Evolutionary conservation across 768 basidiomycete genomes (phyloP), one percentile per base, ranked within the genome.

Genomic region (Leccinellum rugosiceps): DNA sequence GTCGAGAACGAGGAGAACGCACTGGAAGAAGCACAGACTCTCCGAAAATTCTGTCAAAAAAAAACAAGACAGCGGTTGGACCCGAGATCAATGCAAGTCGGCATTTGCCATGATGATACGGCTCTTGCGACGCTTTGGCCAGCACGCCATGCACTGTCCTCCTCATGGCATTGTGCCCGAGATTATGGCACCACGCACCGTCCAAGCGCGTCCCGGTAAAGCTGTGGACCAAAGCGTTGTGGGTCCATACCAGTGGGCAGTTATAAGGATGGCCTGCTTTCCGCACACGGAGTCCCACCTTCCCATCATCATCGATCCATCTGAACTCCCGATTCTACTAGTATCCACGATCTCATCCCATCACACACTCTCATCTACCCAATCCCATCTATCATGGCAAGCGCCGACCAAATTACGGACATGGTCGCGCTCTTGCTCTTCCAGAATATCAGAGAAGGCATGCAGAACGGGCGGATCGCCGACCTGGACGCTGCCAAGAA

Each of bases 21-120:
- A 35, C 34, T 35, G 34, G 35, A 35, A 35, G 35, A 35, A 17
- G 4, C 17, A 17, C 30, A 9, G 30, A 28, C 28, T 6, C 28
- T 3, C 25, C 25, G 25, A 25, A 31, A 31, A 11, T 31, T 31
- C 53, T 35, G 34, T 15, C 41, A 21, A 19, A 54, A 8, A 30
- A 7, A 1, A 26, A 23, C 31, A 38, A 23, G n/a, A 19, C 43
- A 44, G 28, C 50, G 64, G 55, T 52, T 53, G 52, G 45, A 34
- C 56, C 53, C 48, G 43, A 50, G 56, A n/a, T 63, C 58, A 65
- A 65, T 63, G 64, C 65, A 67, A 67, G 53, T 45, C 57, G 65
- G 65, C 55, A 55, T 25, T 43, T 55, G 45, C 58, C 64, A 57
- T 43, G 43, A 57, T 43, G 43, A 7, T 21, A 35, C 35, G 25